Conservation (phyloP, 2,329 filamentous ascomycete genomes). For the Fusarium zealandicum region DNA sequence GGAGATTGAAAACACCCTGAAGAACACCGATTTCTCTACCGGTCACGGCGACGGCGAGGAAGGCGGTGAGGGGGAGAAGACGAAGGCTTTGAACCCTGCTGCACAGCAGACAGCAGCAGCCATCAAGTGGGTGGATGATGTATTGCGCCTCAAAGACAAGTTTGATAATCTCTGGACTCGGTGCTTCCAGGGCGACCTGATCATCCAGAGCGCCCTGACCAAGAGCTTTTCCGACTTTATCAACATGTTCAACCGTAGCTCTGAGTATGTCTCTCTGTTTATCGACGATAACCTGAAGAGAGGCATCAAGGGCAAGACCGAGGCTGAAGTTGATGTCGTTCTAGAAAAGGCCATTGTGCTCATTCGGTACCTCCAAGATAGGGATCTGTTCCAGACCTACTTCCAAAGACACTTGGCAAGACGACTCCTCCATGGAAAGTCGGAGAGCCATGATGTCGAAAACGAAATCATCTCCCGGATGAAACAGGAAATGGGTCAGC, state of each 20-base stretch:
- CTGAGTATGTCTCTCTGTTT: constrained; percentile 94
- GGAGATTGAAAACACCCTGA: constrained; percentile 77
- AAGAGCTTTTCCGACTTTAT: constrained; percentile 93
- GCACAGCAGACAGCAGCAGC: constrained; percentile 87
- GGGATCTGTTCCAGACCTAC: constrained; percentile 94
- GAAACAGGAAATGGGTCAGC: constrained; percentile 95
- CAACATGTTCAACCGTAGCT: constrained; percentile 83
- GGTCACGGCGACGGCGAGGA: constrained; percentile 55
- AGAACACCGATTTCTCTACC: constrained; percentile 62
- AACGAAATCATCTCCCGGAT: constrained; percentile 95
- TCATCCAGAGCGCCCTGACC: constrained; percentile 81
- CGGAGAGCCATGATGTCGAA: constrained; percentile 89
- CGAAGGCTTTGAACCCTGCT: constrained; percentile 53
- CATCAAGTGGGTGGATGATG: constrained; percentile 94
- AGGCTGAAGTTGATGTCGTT: constrained; percentile 81
- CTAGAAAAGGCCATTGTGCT: constrained; percentile 90
- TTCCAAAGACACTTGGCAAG: constrained; percentile 97
- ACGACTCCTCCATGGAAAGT: constrained; percentile 85
- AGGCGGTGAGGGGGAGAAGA: constrained; percentile 52
- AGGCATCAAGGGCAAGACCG: constrained; percentile 90
- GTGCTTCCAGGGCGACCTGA: constrained; percentile 78
- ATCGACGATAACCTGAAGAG: constrained; percentile 97
- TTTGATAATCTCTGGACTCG: constrained; percentile 80
- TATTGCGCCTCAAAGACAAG: constrained; percentile 84
- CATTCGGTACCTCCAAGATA: constrained; percentile 87